phyloP scores from a whole-genome alignment of 2,329 filamentous ascomycete species.

The Xylaria sp. region DNA sequence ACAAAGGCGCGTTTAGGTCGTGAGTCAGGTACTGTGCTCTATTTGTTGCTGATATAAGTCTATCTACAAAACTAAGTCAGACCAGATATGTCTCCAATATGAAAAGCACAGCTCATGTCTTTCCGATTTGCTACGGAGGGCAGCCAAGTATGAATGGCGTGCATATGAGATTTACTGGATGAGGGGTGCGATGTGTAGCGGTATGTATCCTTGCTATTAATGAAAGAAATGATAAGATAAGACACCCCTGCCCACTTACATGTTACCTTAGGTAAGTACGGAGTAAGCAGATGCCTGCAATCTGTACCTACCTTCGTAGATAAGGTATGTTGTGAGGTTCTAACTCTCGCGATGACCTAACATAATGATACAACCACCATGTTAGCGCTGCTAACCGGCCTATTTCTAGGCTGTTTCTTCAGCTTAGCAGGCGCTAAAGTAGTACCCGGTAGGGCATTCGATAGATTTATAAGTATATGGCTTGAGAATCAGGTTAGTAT shows the following conservation, averaged over 20 bases:
- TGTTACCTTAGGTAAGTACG: not conserved
- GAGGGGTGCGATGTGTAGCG: too few relatives aligned
- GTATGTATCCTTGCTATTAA: too few relatives aligned
- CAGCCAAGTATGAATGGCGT: not conserved
- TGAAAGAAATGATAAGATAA: not conserved
- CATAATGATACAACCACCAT: constrained; percentile 35
- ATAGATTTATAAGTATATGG: constrained; percentile 58
- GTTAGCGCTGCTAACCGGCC: constrained; percentile 33
- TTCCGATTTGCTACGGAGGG: not conserved
- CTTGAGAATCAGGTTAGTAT: constrained; percentile 56
- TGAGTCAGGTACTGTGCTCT: too few relatives aligned
- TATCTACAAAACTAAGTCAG: too few relatives aligned
- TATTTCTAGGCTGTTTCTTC: constrained; percentile 38
- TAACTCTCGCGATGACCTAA: not conserved
- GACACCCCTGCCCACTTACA: not conserved
- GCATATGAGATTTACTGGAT: not conserved
- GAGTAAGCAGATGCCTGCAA: not conserved
- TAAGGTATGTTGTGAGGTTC: not conserved
- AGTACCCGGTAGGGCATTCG: constrained; percentile 54
- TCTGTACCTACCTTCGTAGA: not conserved
- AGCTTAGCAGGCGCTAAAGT: constrained; percentile 41
- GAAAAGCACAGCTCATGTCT: too few relatives aligned
- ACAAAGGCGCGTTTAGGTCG: too few relatives aligned
- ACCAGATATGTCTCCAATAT: too few relatives aligned
- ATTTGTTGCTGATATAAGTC: too few relatives aligned